Base-by-base conservation (phyloP, 768 basidiomycete genomes). In the Macrolepiota dolichaula region DNA sequence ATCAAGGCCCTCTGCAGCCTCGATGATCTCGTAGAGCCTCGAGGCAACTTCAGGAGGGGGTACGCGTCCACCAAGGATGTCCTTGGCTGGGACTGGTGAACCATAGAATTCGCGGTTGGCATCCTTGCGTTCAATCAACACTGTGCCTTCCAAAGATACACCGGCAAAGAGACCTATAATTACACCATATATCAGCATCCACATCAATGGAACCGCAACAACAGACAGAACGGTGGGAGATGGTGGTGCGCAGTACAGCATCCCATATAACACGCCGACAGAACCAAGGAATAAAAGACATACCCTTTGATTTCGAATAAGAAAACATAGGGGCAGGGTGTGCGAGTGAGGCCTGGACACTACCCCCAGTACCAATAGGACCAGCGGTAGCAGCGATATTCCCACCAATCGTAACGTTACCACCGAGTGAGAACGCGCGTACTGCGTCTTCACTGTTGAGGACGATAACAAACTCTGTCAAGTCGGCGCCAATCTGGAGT, bases 241-340 rank as follows among this genome's bases (percentile, higher is more conserved):
- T n/a, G n/a, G 35, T 22, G 55, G 22, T 25, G 17, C 29, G 52
- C 57, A 51, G 36, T 25, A 38, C 7, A 47, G 42, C 42, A 56
- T 2, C 46, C 17, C 42, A 42, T 19, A n/a, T 9, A 15, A 10
- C 29, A 42, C 15, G 40, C 40, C 15, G 42, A 44, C n/a, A n/a
- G n/a, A n/a, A n/a, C n/a, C n/a, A 44, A n/a, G 24, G 24, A 13
- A 13, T 50, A 24, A 62, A 29, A n/a, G 24, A 69, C 83, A 61
- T 66, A 93, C 94, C 94, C 77, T 94, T 96, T 12, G 93, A 95
- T 74, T 95, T 92, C 10, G 93, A 95, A 72, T 97, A 96, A 63
- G 92, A 94, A 75, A 97, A 99, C 92, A 98, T 96, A 4, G 95
- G 95, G 19, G 96, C 88, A 0, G 96, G 96, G 73, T 96, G 93